phyloP scores from a whole-genome alignment of 2,329 filamentous ascomycete species.

The Fusarium heterosporum region DNA sequence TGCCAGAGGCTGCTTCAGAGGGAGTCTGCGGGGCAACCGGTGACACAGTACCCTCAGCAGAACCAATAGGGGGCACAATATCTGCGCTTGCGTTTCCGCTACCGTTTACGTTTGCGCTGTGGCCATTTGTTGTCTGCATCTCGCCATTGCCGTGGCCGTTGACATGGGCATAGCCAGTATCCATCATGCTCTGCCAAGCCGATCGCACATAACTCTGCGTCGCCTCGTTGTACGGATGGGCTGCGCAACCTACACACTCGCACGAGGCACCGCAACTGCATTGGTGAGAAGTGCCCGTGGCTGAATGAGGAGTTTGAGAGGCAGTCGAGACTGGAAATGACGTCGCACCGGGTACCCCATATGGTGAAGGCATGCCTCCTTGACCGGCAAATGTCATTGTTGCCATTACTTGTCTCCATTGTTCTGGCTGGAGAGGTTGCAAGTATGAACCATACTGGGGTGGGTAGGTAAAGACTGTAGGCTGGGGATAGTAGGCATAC shows the following conservation, averaged over 20 bases:
- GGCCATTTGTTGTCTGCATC: conserved; percentile 31
- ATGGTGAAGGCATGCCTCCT: conserved; percentile 45
- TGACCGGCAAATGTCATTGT: conserved; percentile 54
- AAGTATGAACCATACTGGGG: conserved; percentile 66
- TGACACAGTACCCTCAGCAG: conserved; percentile 50
- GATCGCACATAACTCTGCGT: conserved; percentile 66
- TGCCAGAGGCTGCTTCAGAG: conserved; percentile 58
- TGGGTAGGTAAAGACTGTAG: conserved; percentile 64
- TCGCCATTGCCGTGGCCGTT: conserved; percentile 45
- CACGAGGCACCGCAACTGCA: conserved; percentile 75
- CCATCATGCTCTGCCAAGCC: conserved; percentile 57
- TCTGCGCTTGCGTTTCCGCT: conserved; percentile 29
- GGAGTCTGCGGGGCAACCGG: conserved; percentile 59
- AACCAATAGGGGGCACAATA: conserved; percentile 19
- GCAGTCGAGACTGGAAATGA: conserved; percentile 36
- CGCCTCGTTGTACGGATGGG: conserved; percentile 75
- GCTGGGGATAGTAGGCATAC: conserved; percentile 57
- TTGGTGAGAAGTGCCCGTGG: conserved; percentile 53
- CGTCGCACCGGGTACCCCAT: conserved; percentile 41
- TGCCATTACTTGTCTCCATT: conserved; percentile 63
- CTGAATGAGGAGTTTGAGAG: conserved; percentile 33
- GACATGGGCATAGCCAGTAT: conserved; percentile 43
- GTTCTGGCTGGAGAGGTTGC: conserved; percentile 66
- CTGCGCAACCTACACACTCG: conserved; percentile 74
- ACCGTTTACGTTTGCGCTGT: conserved; percentile 30